Evolutionary conservation across 2,329 filamentous ascomycete genomes (phyloP), one percentile per base, ranked within the genome.

Genomic region (Coniochaeta pulveracea): DNA sequence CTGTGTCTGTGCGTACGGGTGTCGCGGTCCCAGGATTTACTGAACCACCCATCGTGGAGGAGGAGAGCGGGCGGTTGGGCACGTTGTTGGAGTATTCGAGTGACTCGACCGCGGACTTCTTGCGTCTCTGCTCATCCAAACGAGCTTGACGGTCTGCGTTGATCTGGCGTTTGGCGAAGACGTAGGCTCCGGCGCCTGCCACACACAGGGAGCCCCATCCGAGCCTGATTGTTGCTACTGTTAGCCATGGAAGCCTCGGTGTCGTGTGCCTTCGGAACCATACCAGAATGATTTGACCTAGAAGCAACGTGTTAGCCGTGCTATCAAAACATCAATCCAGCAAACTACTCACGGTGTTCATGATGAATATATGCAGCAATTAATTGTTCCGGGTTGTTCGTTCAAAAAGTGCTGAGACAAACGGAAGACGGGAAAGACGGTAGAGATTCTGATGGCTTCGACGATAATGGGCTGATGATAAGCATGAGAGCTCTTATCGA

Each of bases 131-230:
- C 40, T 81, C 76, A 47, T 81, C 72, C 43, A 81, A 73, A 48
- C 84, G 76, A 39, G 74, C 64, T 40, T 73, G 69, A 43, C 89
- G 83, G 58, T 95, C 86, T 46, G 83, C 83, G 54, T 95, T 94
- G 70, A 98, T 93, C 56, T 79, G 80, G 52, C 76, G 72, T 69
- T 98, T 98, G 43, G 91, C 91, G 55, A 95, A 94, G 65, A 84
- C 86, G 68, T 96, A 98, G 49, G 89, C 86, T 42, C 80, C 84
- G 43, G 76, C 91, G 51, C 89, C 91, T 45, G 88, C 85, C 47
- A 81, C 68, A 53, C 88, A 91, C 35, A 96, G 72, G 32, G 85
- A 72, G 47, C 84, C 88, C 91, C 85, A 95, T 51, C 91, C 91
- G 51, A 89, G 64, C 83, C 86, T 93, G 44, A 28, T 39, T 34